Conservation (phyloP, 805 yeast species). For the Saccharomycopsis fodiens region DNA sequence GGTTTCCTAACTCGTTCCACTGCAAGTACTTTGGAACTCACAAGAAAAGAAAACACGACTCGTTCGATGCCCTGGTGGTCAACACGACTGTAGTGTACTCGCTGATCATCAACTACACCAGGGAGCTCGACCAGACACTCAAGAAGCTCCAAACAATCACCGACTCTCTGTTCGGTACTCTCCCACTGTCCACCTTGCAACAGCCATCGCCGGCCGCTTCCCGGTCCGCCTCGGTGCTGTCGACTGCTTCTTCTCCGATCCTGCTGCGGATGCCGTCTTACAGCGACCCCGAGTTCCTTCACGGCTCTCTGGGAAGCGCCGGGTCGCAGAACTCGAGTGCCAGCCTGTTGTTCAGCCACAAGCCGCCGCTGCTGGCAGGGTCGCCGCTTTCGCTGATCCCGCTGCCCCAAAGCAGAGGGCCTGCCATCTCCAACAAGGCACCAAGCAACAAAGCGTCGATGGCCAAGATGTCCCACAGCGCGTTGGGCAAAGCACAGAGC, state of each 20-base stretch:
- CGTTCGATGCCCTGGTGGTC: not conserved
- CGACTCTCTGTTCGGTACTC: not conserved
- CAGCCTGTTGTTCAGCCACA: not conserved
- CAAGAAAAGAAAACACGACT: not conserved
- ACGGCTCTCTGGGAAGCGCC: not conserved
- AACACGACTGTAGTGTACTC: constrained; percentile 6
- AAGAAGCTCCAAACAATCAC: not conserved
- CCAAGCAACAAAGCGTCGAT: too few relatives aligned
- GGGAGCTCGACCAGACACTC: not conserved
- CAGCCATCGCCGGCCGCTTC: not conserved
- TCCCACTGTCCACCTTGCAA: not conserved
- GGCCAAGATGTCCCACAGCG: too few relatives aligned
- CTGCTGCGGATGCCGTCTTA: not conserved
- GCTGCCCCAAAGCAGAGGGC: not conserved
- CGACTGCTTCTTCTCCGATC: not conserved
- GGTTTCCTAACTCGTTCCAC: constrained; percentile 13
- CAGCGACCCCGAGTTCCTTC: not conserved
- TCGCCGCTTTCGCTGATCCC: constrained; percentile 6
- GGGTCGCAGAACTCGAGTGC: constrained; percentile 6
- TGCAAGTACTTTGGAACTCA: constrained; percentile 7
- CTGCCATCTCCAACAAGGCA: not conserved
- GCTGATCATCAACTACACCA: constrained; percentile 5
- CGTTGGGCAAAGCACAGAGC: too few relatives aligned
- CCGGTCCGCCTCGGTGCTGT: not conserved
- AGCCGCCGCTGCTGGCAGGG: not conserved